phyloP scores from a whole-genome alignment of 306 rosid species.

The Pyrus pyrifolia region DNA sequence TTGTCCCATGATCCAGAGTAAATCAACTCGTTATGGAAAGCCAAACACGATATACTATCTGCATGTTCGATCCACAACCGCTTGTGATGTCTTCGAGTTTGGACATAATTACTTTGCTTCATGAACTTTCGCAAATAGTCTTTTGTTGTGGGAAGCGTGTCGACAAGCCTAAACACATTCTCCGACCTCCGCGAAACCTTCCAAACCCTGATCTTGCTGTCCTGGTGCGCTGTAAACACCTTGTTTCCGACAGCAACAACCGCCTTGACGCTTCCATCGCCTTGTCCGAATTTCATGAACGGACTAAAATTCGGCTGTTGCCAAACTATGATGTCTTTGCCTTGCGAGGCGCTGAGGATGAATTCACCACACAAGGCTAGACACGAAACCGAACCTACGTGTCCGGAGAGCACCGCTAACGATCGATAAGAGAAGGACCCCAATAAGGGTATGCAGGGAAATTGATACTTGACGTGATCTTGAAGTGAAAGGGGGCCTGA shows the following conservation, averaged over 20 bases:
- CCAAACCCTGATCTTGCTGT: slow-evolving; percentile 81
- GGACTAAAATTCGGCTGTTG: slow-evolving; percentile 75
- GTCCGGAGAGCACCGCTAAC: slow-evolving; percentile 71
- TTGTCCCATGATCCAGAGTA: slow-evolving; percentile 97
- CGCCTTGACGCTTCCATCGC: slow-evolving; percentile 81
- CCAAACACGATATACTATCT: slow-evolving; percentile 79
- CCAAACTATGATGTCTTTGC: slow-evolving; percentile 84
- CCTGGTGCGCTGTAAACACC: slow-evolving; percentile 87
- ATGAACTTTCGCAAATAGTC: slow-evolving; percentile 80
- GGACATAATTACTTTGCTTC: slow-evolving; percentile 85
- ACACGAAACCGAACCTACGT: slow-evolving; percentile 72
- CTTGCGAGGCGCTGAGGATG: slow-evolving; percentile 82
- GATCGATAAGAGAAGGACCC: slow-evolving; percentile 39
- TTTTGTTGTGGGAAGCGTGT: slow-evolving; percentile 71
- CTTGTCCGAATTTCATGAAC: slow-evolving; percentile 76
- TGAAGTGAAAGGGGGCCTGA: slow-evolving; percentile 25
- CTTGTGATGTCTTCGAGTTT: slow-evolving; percentile 78
- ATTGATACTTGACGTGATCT: background rate
- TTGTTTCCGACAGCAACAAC: slow-evolving; percentile 54
- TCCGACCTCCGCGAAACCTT: slow-evolving; percentile 73
- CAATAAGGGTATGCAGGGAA: slow-evolving; percentile 22
- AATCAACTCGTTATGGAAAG: slow-evolving; percentile 52
- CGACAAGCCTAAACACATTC: slow-evolving; percentile 56
- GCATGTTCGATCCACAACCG: slow-evolving; percentile 82
- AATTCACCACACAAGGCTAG: slow-evolving; percentile 86